Conservation (phyloP, 495 filamentous ascomycete genomes). For the Lepraria neglecta region DNA sequence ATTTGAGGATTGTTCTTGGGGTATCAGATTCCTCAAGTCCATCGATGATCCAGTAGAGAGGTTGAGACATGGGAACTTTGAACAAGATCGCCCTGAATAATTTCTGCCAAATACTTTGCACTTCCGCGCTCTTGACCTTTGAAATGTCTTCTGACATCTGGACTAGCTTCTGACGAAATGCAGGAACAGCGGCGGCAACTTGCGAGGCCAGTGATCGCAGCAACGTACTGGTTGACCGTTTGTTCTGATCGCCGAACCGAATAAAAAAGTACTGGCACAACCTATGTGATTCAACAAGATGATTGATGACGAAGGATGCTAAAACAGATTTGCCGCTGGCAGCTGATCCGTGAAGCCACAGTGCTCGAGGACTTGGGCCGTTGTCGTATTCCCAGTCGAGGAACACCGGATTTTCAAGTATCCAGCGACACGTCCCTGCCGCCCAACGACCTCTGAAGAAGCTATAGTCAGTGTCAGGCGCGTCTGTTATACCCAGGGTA, state of each 20-base stretch:
- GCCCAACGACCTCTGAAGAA: slow-evolving; percentile 36
- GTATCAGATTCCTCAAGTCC: slow-evolving; percentile 29
- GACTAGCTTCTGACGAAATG: slow-evolving; percentile 13
- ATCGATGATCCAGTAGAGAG: slow-evolving; percentile 31
- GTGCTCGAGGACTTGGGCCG: slow-evolving; percentile 18
- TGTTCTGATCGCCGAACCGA: slow-evolving; percentile 32
- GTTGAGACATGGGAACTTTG: slow-evolving; percentile 3
- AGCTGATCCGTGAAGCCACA: slow-evolving; percentile 34
- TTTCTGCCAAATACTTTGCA: slow-evolving; percentile 37
- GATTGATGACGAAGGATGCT: slow-evolving; percentile 28
- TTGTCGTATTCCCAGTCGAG: slow-evolving; percentile 30
- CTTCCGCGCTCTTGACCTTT: slow-evolving; percentile 27
- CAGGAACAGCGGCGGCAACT: slow-evolving; percentile 25
- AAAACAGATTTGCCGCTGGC: slow-evolving; percentile 37
- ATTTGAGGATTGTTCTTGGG: slow-evolving; percentile 20
- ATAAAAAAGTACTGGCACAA: slow-evolving; percentile 38
- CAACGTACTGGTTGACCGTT: slow-evolving; percentile 27
- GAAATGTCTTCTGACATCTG: slow-evolving; percentile 14
- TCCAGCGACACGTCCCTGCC: slow-evolving; percentile 35
- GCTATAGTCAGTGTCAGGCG: slow-evolving; percentile 34
- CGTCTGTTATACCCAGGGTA: slow-evolving; percentile 31
- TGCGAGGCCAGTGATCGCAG: slow-evolving; percentile 38
- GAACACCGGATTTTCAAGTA: slow-evolving; percentile 28
- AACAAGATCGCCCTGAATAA: slow-evolving; percentile 30
- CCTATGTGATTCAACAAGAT: slow-evolving; percentile 21